Base-by-base conservation (phyloP, 164 flowering plant species). In the Cinnamomum chago region DNA sequence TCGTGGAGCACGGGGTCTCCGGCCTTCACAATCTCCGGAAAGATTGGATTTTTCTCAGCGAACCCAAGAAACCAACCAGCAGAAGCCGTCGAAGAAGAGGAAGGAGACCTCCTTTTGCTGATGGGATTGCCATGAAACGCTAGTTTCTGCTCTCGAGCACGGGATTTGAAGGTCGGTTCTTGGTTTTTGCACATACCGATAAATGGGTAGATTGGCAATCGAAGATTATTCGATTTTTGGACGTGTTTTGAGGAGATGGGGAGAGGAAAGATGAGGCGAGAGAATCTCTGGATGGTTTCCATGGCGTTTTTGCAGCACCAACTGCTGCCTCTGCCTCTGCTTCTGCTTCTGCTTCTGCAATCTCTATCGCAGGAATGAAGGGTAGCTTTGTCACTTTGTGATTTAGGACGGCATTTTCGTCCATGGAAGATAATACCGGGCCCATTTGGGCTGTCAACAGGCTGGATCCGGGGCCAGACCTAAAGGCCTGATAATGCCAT, bases 1-100 rank as follows among this genome's bases (percentile, higher is more conserved):
- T 95, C 99, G 69, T 95, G 96, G 30, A 95, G 88, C 71, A 93
- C 97, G 65, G 98, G 97, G 85, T 95, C 99, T 4, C 99, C 99
- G 0, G 97, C 97, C 79, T 88, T 84, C 15, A 90, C 92, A 24
- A 88, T 87, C 2, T 89, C 90, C 6, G 94, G 92, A 73, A 84
- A 65, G 3, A 18, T 24, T 65, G 78, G 68, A 79, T 88, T 88
- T 72, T 88, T 86, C 1, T 86, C 86, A n/a, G 85, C 86, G 10
- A 90, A 77, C 72, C 97, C 97, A 79, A 82, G 75, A 73, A 95
- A 70, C 99, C 97, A 93, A 14, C 93, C 90, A 4, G 94, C 91
- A 62, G 82, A 82, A 62, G 83, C 80, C 25, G 72, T 51, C 3
- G 84, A 68, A 11, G 84, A 24, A 65, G 81, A 52, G 69, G 84